phyloP scores from a whole-genome alignment of 805 yeast genomes.

The Kurtzmaniella cleridarum region DNA sequence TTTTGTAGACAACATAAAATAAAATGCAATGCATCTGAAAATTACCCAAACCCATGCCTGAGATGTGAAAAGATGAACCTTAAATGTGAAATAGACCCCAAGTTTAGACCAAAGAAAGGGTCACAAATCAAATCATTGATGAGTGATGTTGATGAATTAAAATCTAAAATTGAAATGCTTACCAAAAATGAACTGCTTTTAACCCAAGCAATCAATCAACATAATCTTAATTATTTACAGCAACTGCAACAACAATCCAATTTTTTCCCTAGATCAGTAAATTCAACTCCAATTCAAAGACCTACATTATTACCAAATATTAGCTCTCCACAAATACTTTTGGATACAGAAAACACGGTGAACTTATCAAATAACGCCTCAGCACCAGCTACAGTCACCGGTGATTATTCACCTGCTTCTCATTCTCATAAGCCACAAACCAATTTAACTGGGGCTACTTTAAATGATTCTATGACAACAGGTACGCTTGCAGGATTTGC shows the following conservation, averaged over 20 bases:
- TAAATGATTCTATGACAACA: constrained; percentile 27
- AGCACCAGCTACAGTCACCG: constrained; percentile 5
- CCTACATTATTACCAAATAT: constrained; percentile 1
- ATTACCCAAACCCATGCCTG: constrained; percentile 75
- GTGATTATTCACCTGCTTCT: constrained; percentile 12
- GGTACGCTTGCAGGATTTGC: background rate
- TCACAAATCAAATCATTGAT: constrained; percentile 80
- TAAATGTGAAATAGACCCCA: constrained; percentile 85
- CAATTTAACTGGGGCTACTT: constrained; percentile 14
- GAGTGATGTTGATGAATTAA: constrained; percentile 79
- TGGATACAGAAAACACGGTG: constrained; percentile 4
- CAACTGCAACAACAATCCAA: constrained; percentile 11
- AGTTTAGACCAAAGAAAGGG: constrained; percentile 86
- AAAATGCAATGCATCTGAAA: constrained; percentile 84
- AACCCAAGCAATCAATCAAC: constrained; percentile 55
- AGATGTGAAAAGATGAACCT: constrained; percentile 77
- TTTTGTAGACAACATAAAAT: constrained; percentile 94
- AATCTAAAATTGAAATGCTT: constrained; percentile 62
- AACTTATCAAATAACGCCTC: constrained; percentile 4
- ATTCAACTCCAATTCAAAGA: constrained; percentile 6
- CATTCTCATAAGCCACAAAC: constrained; percentile 4
- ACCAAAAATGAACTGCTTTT: constrained; percentile 60
- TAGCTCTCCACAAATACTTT: constrained; percentile 4
- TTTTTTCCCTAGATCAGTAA: background rate
- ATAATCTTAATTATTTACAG: constrained; percentile 26